Conservation (phyloP, 306 rosid species). For the Trifolium fragiferum region DNA sequence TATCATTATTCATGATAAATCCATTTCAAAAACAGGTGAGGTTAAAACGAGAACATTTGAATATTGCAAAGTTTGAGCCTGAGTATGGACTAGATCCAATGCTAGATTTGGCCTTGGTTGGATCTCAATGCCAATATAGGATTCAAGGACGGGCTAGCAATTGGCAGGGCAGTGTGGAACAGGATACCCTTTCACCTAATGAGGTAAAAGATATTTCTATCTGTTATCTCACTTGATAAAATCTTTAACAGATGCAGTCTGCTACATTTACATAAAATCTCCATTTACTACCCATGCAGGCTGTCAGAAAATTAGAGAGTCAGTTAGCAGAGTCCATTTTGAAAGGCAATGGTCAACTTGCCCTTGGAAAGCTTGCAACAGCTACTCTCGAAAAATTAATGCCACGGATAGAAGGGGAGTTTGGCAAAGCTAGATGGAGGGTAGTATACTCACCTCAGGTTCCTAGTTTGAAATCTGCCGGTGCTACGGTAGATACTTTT, state of each 20-base stretch:
- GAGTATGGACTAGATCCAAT: constrained; percentile 90
- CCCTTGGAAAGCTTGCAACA: constrained; percentile 81
- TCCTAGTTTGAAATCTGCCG: constrained; percentile 68
- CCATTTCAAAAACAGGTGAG: constrained; percentile 69
- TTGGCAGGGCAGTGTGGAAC: constrained; percentile 88
- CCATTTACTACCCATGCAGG: constrained; percentile 49
- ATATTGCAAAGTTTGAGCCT: constrained; percentile 90
- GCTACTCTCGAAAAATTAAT: constrained; percentile 85
- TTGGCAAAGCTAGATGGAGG: constrained; percentile 90
- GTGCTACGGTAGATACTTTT: constrained; percentile 73
- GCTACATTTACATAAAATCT: not conserved
- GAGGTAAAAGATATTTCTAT: constrained; percentile 63
- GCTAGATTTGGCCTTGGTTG: constrained; percentile 91
- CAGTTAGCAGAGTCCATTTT: constrained; percentile 75
- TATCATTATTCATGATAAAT: constrained; percentile 28
- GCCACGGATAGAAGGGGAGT: constrained; percentile 96
- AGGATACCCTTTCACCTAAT: constrained; percentile 71
- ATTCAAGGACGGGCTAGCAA: constrained; percentile 89
- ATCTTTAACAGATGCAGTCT: not conserved
- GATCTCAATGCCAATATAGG: constrained; percentile 83
- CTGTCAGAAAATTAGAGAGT: constrained; percentile 83
- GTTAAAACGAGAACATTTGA: constrained; percentile 82
- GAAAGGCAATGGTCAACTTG: constrained; percentile 70
- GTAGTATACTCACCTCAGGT: constrained; percentile 87
- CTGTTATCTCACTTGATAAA: constrained; percentile 6